A percentile compares a stretch with the other conserved stretches of the same genome.
These are phyloP conservation scores for Trichoderma atrobrunneum DNA, from an alignment of 2,329 filamentous ascomycete genomes.

Conservation along the genomic window DNA sequence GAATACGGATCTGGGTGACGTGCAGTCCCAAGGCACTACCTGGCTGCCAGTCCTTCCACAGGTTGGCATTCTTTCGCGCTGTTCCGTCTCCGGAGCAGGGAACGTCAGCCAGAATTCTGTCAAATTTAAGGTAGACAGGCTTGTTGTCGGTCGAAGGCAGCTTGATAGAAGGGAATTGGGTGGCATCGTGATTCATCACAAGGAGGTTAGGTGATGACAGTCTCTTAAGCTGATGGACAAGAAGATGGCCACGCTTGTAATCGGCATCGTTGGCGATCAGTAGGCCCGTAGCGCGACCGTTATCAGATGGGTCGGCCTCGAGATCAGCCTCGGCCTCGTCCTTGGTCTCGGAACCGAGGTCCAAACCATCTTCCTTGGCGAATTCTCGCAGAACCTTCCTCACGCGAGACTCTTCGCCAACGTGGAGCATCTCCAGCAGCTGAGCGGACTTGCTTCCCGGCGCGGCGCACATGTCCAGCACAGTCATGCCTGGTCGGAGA, in stretches of 20 bases:
- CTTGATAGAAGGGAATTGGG: slow-evolving; percentile 88
- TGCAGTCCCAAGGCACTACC: slow-evolving; percentile 85
- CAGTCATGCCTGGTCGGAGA: slow-evolving; percentile 83
- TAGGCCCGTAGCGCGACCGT: slow-evolving; percentile 84
- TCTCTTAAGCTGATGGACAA: slow-evolving; percentile 96
- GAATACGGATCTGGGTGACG: slow-evolving; percentile 80
- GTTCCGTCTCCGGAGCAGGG: slow-evolving; percentile 97
- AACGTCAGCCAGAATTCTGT: slow-evolving; percentile 93
- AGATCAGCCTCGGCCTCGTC: slow-evolving; percentile 51
- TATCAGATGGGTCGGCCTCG: slow-evolving; percentile 63
- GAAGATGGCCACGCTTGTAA: slow-evolving; percentile 94
- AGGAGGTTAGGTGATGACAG: slow-evolving; percentile 94
- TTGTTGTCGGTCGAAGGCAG: slow-evolving; percentile 60
- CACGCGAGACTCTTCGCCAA: slow-evolving; percentile 85
- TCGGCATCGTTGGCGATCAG: slow-evolving; percentile 95
- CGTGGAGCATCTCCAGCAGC: slow-evolving; percentile 89
- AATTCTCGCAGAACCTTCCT: slow-evolving; percentile 65
- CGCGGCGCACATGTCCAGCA: slow-evolving; percentile 93
- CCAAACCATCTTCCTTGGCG: slow-evolving; percentile 58
- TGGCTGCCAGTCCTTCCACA: slow-evolving; percentile 95
- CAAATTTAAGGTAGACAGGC: slow-evolving; percentile 85
- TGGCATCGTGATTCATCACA: slow-evolving; percentile 97
- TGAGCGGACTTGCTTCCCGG: slow-evolving; percentile 97
- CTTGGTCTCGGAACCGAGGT: slow-evolving; percentile 47
- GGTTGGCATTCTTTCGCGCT: slow-evolving; percentile 82